A percentile compares a stretch with the other conserved stretches of the same genome.
Evolutionary conservation across 257 asterid species (phyloP).

Genomic region (Penstemon davidsonii): DNA sequence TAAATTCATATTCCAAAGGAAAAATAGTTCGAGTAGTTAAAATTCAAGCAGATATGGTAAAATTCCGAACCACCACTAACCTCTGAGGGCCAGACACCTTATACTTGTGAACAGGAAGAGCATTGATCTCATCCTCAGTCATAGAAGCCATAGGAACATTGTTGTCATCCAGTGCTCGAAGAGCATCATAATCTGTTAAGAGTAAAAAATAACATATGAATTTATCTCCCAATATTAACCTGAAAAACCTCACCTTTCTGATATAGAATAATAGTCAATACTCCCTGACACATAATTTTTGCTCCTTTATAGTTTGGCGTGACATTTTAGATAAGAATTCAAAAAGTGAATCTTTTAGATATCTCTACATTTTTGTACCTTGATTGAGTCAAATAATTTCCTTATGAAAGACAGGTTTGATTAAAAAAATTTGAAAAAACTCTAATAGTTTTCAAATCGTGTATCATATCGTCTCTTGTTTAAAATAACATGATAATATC

Average conservation of each 20-base stretch:
- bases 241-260: conserved; percentile 2
- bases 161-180: conserved; percentile 91
- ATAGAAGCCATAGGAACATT: conserved; percentile 83
- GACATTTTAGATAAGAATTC: too few species aligned
- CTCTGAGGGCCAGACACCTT: conserved; percentile 72
- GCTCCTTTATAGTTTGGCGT: too few species aligned
- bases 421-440: too few species aligned
- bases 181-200: conserved; percentile 81
- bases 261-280: conserved; percentile 7
- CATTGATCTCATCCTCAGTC: conserved; percentile 94
- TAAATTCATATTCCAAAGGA: background rate
- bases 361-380: too few species aligned
- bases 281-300: background rate
- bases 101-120: conserved; percentile 96
- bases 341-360: too few species aligned
- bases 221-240: conserved; percentile 11
- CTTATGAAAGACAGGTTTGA: too few species aligned
- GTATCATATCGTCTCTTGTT: too few species aligned
- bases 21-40: background rate
- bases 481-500: too few species aligned
- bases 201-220: conserved; percentile 24
- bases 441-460: too few species aligned
- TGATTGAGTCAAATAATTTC: too few species aligned
- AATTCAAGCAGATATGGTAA: conserved; percentile 13
- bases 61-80: conserved; percentile 42